Base-by-base conservation (phyloP, 306 rosid species). In the Glycyrrhiza uralensis region DNA sequence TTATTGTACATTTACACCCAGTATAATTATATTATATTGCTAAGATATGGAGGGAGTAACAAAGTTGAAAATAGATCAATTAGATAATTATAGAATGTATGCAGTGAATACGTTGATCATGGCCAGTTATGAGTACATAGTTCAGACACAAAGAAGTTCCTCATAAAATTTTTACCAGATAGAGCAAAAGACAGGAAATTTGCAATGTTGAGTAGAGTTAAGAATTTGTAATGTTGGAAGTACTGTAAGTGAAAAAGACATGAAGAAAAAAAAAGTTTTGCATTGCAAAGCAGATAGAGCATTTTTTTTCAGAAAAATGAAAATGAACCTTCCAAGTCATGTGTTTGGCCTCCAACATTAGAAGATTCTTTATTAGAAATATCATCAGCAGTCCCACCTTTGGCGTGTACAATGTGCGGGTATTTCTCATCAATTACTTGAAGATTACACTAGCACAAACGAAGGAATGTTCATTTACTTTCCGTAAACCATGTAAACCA, bases 261-360 rank as follows among this genome's bases (percentile, higher is more conserved):
- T n/a, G n/a, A n/a, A n/a, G n/a, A n/a, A n/a, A n/a, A n/a, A 64
- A 41, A 24, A 2, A 41, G 23, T n/a, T 24, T 42, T 42, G n/a
- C 54, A 64, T 42, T n/a, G 46, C 59, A 51, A 61, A 29, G 2
- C 17, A 44, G 49, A 39, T 13, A 70, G 19, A 14, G 22, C 23
- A 47, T 14, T 15, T 47, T 3, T 15, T 17, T 24, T 7, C 71
- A 64, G 39, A 35, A 64, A 33, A 39, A 30, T 10, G 6, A 28
- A 11, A 29, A 67, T 82, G 78, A 46, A 92, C 97, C 97, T 92
- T 92, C 97, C 73, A 81, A 75, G 72, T 85, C 96, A 66, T 69
- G 44, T 49, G 65, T 50, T 75, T 82, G 79, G 45, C 60, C 83
- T 71, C 65, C 82, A 50, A 74, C 44, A 73, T 10, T 22, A 63